Percentiles rank a stretch among this genome's conserved stretches.
These are phyloP conservation scores for Creolimax fragrantissima DNA, from an alignment of 78 protist species.

Conservation along the genomic window DNA sequence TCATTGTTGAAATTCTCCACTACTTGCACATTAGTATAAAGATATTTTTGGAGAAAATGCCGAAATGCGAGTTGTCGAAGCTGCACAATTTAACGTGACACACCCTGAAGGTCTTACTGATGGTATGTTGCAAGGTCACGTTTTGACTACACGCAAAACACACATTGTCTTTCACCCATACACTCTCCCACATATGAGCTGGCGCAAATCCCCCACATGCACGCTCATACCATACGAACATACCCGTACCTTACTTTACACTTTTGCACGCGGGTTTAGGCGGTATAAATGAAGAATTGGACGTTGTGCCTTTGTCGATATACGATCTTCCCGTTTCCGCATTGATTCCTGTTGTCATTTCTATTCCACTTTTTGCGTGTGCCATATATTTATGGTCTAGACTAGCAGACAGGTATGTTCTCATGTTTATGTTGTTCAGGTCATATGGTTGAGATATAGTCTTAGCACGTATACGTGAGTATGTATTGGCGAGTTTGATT, in stretches of 20 bases:
- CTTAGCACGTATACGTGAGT: too few species aligned
- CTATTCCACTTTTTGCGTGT: not conserved
- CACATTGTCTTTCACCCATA: not conserved
- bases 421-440: not conserved
- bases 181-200: not conserved
- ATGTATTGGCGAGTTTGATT: too few species aligned
- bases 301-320: not conserved
- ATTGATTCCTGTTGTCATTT: not conserved
- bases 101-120: not conserved
- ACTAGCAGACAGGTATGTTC: not conserved
- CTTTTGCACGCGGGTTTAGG: too few species aligned
- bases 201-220: not conserved
- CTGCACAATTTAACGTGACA: not conserved
- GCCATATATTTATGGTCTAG: not conserved
- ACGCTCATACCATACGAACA: not conserved
- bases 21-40: too few species aligned
- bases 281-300: not conserved
- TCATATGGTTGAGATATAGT: not conserved
- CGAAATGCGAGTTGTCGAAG: not conserved
- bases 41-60: not conserved
- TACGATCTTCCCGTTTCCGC: not conserved
- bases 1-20: too few species aligned
- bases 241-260: too few species aligned
- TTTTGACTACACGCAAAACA: not conserved
- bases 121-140: not conserved